Conservation (phyloP, 139 green algal genomes). For the Chlamydomonas sp. region DNA sequence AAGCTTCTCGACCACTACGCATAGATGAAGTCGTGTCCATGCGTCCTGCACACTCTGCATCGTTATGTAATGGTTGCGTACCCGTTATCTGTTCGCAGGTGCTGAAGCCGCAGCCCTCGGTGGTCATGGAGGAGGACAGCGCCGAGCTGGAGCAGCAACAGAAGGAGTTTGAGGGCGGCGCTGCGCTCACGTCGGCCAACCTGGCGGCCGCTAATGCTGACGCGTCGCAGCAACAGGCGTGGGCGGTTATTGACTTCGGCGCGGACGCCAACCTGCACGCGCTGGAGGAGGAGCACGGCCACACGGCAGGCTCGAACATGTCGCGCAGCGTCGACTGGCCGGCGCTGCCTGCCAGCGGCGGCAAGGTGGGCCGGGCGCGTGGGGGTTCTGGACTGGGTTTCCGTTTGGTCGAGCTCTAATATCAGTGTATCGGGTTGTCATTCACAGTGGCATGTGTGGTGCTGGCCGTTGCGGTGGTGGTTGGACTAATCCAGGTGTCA, state of each 20-base stretch:
- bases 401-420: too few species aligned
- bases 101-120: too few species aligned
- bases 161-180: neutral
- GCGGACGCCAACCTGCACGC: neutral
- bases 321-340: constrained; percentile 6
- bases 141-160: neutral
- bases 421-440: too few species aligned
- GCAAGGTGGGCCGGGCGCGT: neutral
- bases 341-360: neutral
- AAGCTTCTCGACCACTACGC: too few species aligned
- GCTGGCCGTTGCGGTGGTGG: too few species aligned
- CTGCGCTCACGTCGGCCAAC: neutral
- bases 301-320: neutral
- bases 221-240: neutral
- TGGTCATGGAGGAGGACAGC: neutral
- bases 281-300: constrained; percentile 25
- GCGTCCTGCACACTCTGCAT: too few species aligned
- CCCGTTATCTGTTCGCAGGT: too few species aligned
- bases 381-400: neutral
- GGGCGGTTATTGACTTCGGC: constrained; percentile 30
- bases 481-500: too few species aligned
- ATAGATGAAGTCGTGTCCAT: too few species aligned
- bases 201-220: neutral
- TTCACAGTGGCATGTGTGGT: too few species aligned
- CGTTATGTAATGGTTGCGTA: too few species aligned